Evolutionary conservation across 805 yeast species (phyloP), one percentile per base, ranked within the genome.

Genomic region (Yamadazyma nakazawae): DNA sequence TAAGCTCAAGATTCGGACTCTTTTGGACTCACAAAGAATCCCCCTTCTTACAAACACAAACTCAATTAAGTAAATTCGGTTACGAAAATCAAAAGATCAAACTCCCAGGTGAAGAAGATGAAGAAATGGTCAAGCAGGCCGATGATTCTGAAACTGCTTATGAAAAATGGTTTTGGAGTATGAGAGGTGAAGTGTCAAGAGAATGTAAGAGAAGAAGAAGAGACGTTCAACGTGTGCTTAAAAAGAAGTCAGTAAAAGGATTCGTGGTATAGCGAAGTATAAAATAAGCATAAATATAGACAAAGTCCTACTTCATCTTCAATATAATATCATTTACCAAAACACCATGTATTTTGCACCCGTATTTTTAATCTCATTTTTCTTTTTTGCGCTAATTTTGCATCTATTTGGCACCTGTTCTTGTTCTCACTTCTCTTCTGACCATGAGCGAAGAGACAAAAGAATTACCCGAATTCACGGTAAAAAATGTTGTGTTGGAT

Each of bases 11-110:
- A 45, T 58, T 53, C 38, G 82, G 88, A 7, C 68, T 90, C 31
- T 91, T 92, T 63, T 92, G 95, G 76, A 69, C 84, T 1, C 97
- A 92, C 61, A 68, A 74, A 11, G 85, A 85, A 16, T 91, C 97
- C 0, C 97, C 97, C 0, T 92, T 88, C 66, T 70, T 92, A 52
- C 80, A 79, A 42, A 84, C 97, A 0, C 98, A 91, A 66, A 75
- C 96, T 0, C 96, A 87, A 61, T 62, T 89, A 40, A 79, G 78
- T 48, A 84, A 81, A 56, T 54, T 85, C 31, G 72, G 77, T 7
- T 57, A 62, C n/a, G 49, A 49, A 2, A 57, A 54, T 13, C 66
- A 61, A 32, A 67, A 60, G 8, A 49, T 64, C 16, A 55, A 51
- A 26, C 60, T 72, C 38, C 76, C 76, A 1, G 75, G 74, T 2